Conservation (phyloP, 768 basidiomycete genomes). For the Pleurotus citrinopileatus region DNA sequence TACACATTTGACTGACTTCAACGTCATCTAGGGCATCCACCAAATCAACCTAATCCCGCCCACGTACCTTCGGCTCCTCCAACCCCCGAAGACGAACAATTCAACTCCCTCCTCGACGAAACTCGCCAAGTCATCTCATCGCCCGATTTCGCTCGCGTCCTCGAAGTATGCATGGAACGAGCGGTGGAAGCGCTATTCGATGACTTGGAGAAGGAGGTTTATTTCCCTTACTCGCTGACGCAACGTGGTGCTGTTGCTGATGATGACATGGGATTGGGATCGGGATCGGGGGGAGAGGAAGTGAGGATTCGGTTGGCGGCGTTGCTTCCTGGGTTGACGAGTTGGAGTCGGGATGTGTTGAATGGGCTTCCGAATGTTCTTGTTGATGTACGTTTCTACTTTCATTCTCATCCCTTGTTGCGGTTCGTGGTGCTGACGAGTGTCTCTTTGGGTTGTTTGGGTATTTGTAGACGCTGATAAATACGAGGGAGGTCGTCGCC, state of each 20-base stretch:
- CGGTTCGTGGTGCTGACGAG: background rate
- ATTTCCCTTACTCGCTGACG: constrained; percentile 29
- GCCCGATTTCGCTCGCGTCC: constrained; percentile 65
- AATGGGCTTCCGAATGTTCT: constrained; percentile 74
- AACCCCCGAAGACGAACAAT: constrained; percentile 42
- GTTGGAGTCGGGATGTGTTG: constrained; percentile 72
- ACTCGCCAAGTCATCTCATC: constrained; percentile 62
- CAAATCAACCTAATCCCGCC: background rate
- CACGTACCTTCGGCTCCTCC: constrained; percentile 20
- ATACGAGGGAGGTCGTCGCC: constrained; percentile 59
- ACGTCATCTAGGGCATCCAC: background rate
- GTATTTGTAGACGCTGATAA: constrained; percentile 52
- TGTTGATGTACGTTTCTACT: constrained; percentile 65
- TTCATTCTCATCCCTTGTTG: background rate
- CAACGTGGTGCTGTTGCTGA: constrained; percentile 15
- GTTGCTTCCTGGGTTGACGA: constrained; percentile 74
- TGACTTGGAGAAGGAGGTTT: constrained; percentile 64
- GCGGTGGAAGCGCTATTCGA: constrained; percentile 64
- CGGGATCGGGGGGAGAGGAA: constrained; percentile 28
- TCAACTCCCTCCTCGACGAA: constrained; percentile 65
- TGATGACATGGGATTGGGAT: constrained; percentile 11
- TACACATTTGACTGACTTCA: no score
- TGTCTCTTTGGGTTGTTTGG: background rate
- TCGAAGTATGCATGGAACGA: constrained; percentile 71
- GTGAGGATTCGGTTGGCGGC: constrained; percentile 70